Percentiles rank a stretch among this genome's conserved stretches.
Evolutionary conservation across 1,284 basidiomycete species (phyloP).

Genomic region (Malassezia dermatis): DNA sequence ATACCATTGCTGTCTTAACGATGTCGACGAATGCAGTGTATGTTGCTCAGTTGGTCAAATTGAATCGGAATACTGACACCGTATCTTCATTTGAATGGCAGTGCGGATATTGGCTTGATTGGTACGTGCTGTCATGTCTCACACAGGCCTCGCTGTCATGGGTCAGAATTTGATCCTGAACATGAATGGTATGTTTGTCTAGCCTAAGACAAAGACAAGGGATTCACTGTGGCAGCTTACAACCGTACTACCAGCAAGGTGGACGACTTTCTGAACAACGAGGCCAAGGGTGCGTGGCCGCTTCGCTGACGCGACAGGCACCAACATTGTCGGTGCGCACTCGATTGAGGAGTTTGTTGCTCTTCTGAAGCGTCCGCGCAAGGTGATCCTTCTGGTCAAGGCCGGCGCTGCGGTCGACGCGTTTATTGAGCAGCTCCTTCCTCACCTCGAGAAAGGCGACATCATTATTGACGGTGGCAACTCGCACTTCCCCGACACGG

Average conservation of each 20-base stretch:
- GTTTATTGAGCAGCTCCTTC: conserved; percentile 55
- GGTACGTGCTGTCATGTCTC: conserved; percentile 12
- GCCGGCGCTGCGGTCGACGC: conserved; percentile 57
- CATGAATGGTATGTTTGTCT: conserved; percentile 42
- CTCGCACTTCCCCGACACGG: conserved; percentile 97
- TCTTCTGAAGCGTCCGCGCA: conserved; percentile 55
- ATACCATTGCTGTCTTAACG: not conserved
- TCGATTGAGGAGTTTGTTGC: conserved; percentile 72
- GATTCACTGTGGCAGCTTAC: conserved; percentile 89
- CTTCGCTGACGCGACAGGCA: conserved; percentile 53
- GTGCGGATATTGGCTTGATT: conserved; percentile 47
- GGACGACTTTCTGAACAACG: conserved; percentile 84
- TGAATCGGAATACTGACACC: conserved; percentile 5
- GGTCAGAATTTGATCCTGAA: conserved; percentile 48
- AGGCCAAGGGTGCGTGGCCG: conserved; percentile 73
- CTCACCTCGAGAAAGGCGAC: conserved; percentile 59
- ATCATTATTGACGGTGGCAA: conserved; percentile 99
- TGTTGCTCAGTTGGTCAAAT: not conserved
- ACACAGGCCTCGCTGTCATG: conserved; percentile 42
- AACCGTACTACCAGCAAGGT: conserved; percentile 97
- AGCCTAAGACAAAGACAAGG: conserved; percentile 61
- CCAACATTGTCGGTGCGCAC: conserved; percentile 86
- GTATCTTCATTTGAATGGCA: conserved; percentile 6
- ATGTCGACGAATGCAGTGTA: conserved; percentile 11
- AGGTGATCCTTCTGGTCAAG: conserved; percentile 90